Conservation (phyloP, 495 filamentous ascomycete genomes). For the Penicillium goetzii region DNA sequence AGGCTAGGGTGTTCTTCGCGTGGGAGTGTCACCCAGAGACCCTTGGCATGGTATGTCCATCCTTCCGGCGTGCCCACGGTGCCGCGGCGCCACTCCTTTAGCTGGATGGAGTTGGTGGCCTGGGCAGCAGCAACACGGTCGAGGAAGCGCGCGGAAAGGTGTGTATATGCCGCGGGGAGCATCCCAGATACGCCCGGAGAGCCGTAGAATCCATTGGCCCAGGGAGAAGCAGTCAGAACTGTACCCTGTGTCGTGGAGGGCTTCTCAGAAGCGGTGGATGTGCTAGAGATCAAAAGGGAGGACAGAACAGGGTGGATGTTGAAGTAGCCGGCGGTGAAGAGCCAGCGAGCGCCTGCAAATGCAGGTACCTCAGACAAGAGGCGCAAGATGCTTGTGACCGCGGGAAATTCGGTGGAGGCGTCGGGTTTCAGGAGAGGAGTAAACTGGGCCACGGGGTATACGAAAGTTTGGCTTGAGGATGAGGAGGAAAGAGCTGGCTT, state of each 20-base stretch:
- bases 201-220: slow-evolving; percentile 94
- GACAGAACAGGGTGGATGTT: slow-evolving; percentile 87
- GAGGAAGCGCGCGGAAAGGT: slow-evolving; percentile 82
- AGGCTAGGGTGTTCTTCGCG: slow-evolving; percentile 64
- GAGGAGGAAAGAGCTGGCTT: slow-evolving; percentile 35
- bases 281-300: slow-evolving; percentile 70
- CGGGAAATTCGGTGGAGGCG: slow-evolving; percentile 85
- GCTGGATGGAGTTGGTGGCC: slow-evolving; percentile 64
- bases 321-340: slow-evolving; percentile 97
- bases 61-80: slow-evolving; percentile 77
- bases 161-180: slow-evolving; percentile 88
- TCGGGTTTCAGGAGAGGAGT: slow-evolving; percentile 79
- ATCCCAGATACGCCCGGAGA: slow-evolving; percentile 87
- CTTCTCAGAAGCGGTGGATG: slow-evolving; percentile 36
- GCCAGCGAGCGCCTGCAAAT: slow-evolving; percentile 75
- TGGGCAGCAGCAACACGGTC: slow-evolving; percentile 62
- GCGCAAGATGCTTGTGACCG: slow-evolving; percentile 72
- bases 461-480: slow-evolving; percentile 61
- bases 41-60: slow-evolving; percentile 99
- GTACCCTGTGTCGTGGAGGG: slow-evolving; percentile 63
- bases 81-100: slow-evolving; percentile 89
- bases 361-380: slow-evolving; percentile 58
- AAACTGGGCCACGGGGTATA: slow-evolving; percentile 84
- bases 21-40: slow-evolving; percentile 85
- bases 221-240: slow-evolving; percentile 90